phyloP scores from a whole-genome alignment of 345 rosid genomes.

The Sapria himalayana region DNA sequence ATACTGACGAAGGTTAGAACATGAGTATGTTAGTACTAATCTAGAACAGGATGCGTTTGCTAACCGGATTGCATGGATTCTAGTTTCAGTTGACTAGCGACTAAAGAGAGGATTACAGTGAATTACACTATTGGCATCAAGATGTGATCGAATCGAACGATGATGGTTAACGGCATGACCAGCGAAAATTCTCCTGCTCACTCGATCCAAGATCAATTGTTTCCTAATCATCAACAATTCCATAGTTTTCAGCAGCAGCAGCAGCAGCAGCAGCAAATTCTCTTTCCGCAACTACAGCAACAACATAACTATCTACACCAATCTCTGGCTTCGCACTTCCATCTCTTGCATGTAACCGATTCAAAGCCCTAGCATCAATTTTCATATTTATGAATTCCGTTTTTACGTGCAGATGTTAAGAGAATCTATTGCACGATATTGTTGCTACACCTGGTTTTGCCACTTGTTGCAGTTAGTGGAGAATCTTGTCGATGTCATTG shows the following conservation, averaged over 20 bases:
- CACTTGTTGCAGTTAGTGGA: conserved; percentile 35
- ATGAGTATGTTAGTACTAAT: no score
- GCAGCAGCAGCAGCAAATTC: conserved; percentile 10
- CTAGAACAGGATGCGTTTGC: no score
- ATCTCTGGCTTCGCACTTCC: conserved; percentile 81
- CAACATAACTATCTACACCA: conserved; percentile 48
- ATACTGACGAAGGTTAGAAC: no score
- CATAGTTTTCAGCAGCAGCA: conserved; percentile 4
- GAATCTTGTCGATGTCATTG: conserved; percentile 43
- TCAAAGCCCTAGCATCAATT: no score
- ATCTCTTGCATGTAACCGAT: conserved; percentile 33
- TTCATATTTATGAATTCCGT: neutral
- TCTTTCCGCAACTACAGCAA: conserved; percentile 13
- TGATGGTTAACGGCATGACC: conserved; percentile 12
- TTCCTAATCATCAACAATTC: conserved; percentile 3
- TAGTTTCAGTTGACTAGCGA: no score
- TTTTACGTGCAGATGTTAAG: neutral
- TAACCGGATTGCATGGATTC: no score
- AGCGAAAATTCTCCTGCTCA: conserved; percentile 11
- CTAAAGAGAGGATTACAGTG: no score
- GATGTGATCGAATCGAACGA: conserved; percentile 11
- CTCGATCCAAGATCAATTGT: conserved; percentile 13
- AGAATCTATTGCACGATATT: neutral
- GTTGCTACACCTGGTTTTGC: neutral
- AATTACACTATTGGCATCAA: no score